These are phyloP conservation scores for Aspergillus candidus DNA, from an alignment of 2,329 filamentous ascomycete species.

Conservation along the genomic window DNA sequence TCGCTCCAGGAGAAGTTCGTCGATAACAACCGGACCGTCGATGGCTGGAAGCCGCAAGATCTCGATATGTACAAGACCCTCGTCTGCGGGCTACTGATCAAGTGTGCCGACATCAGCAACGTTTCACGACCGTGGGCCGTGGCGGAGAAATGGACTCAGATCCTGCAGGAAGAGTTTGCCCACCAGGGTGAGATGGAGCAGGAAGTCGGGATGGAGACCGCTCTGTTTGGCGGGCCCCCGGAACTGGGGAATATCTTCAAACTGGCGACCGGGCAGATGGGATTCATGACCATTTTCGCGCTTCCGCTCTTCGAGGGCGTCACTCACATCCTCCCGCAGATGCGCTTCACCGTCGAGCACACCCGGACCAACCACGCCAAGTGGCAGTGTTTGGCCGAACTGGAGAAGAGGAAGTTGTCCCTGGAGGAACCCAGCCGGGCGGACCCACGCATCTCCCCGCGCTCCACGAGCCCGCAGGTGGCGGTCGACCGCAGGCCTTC, in stretches of 20 bases:
- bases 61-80: constrained; percentile 71
- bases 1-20: constrained; percentile 72
- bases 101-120: constrained; percentile 98
- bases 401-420: constrained; percentile 24
- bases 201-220: constrained; percentile 80
- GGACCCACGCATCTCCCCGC: constrained; percentile 27
- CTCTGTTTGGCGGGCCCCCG: constrained; percentile 70
- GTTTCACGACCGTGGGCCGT: constrained; percentile 80
- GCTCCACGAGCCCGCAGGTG: constrained; percentile 24
- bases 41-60: constrained; percentile 71
- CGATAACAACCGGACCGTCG: constrained; percentile 55
- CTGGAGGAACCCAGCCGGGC: constrained; percentile 16
- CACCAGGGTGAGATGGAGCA: constrained; percentile 88
- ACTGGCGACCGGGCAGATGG: constrained; percentile 79
- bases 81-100: constrained; percentile 87
- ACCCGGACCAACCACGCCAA: constrained; percentile 68
- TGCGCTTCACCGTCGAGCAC: constrained; percentile 78
- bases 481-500: no score
- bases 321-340: constrained; percentile 74
- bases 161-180: constrained; percentile 92
- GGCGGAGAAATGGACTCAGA: constrained; percentile 82
- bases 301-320: constrained; percentile 86
- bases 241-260: constrained; percentile 79
- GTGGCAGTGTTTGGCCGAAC: constrained; percentile 49
- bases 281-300: constrained; percentile 95